Percentiles rank a stretch among this genome's conserved stretches.
Conservation (phyloP, 495 filamentous ascomycete genomes). For the Aspergillus olivimuriae region DNA sequence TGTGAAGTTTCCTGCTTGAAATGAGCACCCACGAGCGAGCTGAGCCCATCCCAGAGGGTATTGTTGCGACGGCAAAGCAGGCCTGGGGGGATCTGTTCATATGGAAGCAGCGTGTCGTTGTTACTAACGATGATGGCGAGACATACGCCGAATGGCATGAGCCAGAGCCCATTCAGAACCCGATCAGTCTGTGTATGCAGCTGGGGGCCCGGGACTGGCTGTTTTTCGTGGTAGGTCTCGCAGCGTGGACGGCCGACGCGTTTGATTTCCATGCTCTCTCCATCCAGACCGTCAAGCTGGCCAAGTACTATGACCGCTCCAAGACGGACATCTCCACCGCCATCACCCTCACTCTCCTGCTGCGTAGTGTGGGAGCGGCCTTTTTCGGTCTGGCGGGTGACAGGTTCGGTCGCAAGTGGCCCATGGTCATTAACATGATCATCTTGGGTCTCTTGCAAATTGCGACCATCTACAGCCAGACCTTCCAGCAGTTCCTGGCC, state of each 20-base stretch:
- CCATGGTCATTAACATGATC: conserved; percentile 69
- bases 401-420: conserved; percentile 73
- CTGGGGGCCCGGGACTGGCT: conserved; percentile 52
- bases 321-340: conserved; percentile 67
- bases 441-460: conserved; percentile 59
- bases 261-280: conserved; percentile 76
- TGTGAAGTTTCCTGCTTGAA: not conserved
- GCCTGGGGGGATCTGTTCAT: conserved; percentile 55
- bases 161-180: conserved; percentile 54
- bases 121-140: conserved; percentile 51
- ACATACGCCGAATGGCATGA: conserved; percentile 51
- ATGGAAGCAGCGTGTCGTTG: conserved; percentile 60
- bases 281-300: conserved; percentile 62
- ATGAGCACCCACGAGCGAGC: conserved; percentile 41
- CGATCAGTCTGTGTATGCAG: conserved; percentile 52
- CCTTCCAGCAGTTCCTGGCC: conserved; percentile 62
- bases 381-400: conserved; percentile 69
- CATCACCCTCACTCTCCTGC: conserved; percentile 66
- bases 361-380: conserved; percentile 64
- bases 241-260: conserved; percentile 63
- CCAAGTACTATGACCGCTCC: conserved; percentile 54
- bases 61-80: conserved; percentile 52
- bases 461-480: conserved; percentile 62
- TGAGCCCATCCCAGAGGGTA: conserved; percentile 53
- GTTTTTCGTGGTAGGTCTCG: conserved; percentile 58